Evolutionary conservation across 2,329 filamentous ascomycete genomes (phyloP).

Genomic region (Neodidymelliopsis sp.): DNA sequence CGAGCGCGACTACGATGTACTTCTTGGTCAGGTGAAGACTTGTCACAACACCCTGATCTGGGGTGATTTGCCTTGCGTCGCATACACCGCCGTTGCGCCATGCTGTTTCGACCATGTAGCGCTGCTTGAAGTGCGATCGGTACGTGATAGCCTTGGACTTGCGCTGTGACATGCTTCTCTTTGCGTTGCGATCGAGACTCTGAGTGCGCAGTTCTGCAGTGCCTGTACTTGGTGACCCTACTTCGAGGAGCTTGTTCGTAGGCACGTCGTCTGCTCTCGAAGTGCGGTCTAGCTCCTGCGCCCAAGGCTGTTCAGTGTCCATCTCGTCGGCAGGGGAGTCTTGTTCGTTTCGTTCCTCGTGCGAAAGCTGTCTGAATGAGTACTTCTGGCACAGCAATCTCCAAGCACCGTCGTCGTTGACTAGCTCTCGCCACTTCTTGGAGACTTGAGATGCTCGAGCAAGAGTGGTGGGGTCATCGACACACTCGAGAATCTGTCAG

Average conservation of each 20-base stretch:
- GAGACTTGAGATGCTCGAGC: constrained; percentile 97
- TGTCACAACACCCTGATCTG: constrained; percentile 95
- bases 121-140: constrained; percentile 96
- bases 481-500: constrained; percentile 87
- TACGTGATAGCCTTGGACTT: constrained; percentile 79
- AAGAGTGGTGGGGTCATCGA: constrained; percentile 94
- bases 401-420: constrained; percentile 98
- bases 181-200: constrained; percentile 63
- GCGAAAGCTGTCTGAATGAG: constrained; percentile 73
- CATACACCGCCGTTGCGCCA: constrained; percentile 93
- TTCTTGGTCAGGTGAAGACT: constrained; percentile 92
- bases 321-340: constrained; percentile 38
- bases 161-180: constrained; percentile 39
- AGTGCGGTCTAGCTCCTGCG: constrained; percentile 35
- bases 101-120: constrained; percentile 95
- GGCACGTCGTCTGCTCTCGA: constrained; percentile 37
- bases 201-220: constrained; percentile 59
- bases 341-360: constrained; percentile 49
- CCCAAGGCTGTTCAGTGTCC: constrained; percentile 37
- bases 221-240: constrained; percentile 52
- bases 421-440: constrained; percentile 86
- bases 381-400: constrained; percentile 97
- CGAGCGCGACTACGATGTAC: constrained; percentile 96
- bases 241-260: constrained; percentile 39
- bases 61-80: constrained; percentile 86